Evolutionary conservation across 108 stramenopile genomes (phyloP).

Genomic region (Skeletonema grethae): DNA sequence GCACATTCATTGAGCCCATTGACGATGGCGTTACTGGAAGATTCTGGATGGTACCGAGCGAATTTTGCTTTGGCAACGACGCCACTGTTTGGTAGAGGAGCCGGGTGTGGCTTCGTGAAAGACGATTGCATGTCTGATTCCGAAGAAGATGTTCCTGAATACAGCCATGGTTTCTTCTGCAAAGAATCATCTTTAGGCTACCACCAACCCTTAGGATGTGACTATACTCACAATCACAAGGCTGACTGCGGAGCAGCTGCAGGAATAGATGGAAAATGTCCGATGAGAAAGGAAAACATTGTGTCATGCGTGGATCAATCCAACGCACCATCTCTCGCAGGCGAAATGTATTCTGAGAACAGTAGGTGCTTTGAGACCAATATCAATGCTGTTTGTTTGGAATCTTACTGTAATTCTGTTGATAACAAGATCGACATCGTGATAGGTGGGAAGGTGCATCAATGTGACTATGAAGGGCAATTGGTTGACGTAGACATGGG

Average conservation of each 20-base stretch:
- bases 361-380: slow-evolving; percentile 49
- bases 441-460: slow-evolving; percentile 31
- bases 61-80: slow-evolving; percentile 46
- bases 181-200: slow-evolving; percentile 10
- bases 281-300: slow-evolving; percentile 39
- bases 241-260: slow-evolving; percentile 21
- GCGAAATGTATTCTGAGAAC: slow-evolving; percentile 37
- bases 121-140: slow-evolving; percentile 37
- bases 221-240: slow-evolving; percentile 54
- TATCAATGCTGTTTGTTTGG: slow-evolving; percentile 38
- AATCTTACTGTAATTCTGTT: slow-evolving; percentile 48
- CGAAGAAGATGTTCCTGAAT: slow-evolving; percentile 30
- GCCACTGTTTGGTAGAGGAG: slow-evolving; percentile 47
- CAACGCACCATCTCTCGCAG: slow-evolving; percentile 19
- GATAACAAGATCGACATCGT: slow-evolving; percentile 50
- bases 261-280: slow-evolving; percentile 20
- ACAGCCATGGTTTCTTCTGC: slow-evolving; percentile 50
- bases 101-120: slow-evolving; percentile 53
- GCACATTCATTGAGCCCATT: slow-evolving; percentile 43
- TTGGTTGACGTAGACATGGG: slow-evolving; percentile 32
- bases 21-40: slow-evolving; percentile 50
- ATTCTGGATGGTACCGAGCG: slow-evolving; percentile 65
- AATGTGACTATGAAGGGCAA: slow-evolving; percentile 56
- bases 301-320: slow-evolving; percentile 36
- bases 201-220: slow-evolving; percentile 47